Base-by-base conservation (phyloP, 139 green algal genomes). In the Edaphochlamys debaryana region DNA sequence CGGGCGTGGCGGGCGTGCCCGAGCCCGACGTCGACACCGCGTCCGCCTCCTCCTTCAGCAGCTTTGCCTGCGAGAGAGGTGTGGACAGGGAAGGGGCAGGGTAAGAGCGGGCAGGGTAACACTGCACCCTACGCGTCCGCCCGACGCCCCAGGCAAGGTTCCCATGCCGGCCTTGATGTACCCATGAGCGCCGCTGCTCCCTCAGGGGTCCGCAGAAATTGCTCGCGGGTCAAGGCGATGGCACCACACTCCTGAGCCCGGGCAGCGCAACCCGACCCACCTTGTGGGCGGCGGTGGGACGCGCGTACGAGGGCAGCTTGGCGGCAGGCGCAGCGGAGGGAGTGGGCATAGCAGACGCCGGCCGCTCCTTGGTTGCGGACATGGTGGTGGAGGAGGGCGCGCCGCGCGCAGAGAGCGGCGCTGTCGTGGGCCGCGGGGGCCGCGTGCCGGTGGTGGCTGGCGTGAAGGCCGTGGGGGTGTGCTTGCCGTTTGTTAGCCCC, bases 241-340 rank as follows among this genome's bases (percentile, higher is more conserved):
- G n/a, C n/a, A n/a, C n/a, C n/a, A n/a, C n/a, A n/a, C n/a, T n/a
- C n/a, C n/a, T n/a, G n/a, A n/a, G n/a, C n/a, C n/a, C n/a, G n/a
- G n/a, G n/a, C n/a, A n/a, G n/a, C n/a, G n/a, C n/a, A n/a, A n/a
- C n/a, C n/a, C 37, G 36, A 30, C 68, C 0, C 63, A 87, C 82
- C 82, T 87, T 78, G 38, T 73, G 67, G 0, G 82, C 56, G 0
- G 82, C 82, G 40, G 82, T 87, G 1, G 72, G 52, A 36, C 71
- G 74, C 25, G 82, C 82, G 38, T 87, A 87, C 1, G 82, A 87
- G 3, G 82, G 82, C 50, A 79, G 72, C 58, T 23, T 40, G 3
- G 45, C 48, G 15, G 42, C 4, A 23, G 78, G n/a, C n/a, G n/a
- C n/a, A n/a, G n/a, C n/a, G n/a, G n/a, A 20, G 17, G 67, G 74